Conservation (phyloP, 1,284 basidiomycete genomes). For the Irpex sp. region DNA sequence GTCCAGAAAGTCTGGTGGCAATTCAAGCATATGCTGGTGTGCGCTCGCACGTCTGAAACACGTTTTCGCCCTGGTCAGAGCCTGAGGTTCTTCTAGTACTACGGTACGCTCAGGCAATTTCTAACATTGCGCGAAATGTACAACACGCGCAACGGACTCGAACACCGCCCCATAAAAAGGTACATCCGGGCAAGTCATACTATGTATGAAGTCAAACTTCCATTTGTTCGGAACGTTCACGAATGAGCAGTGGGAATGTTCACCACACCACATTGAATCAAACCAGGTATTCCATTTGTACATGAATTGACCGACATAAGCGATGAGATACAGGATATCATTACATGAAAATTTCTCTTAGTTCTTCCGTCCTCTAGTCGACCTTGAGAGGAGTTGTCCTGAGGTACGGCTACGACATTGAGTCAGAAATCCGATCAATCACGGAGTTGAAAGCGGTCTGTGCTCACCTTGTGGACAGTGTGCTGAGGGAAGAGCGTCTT, state of each 20-base stretch:
- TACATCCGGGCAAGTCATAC: too few species aligned
- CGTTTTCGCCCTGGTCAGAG: too few species aligned
- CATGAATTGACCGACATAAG: neutral
- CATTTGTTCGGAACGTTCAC: too few species aligned
- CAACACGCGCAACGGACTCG: too few species aligned
- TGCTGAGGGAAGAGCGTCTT: slow-evolving; percentile 81
- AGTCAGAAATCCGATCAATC: neutral
- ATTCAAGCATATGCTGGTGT: too few species aligned
- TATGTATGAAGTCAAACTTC: too few species aligned
- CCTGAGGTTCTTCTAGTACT: neutral
- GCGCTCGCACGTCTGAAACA: too few species aligned
- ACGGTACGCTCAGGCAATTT: neutral
- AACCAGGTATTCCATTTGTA: neutral
- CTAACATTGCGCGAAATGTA: neutral
- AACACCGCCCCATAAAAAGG: too few species aligned
- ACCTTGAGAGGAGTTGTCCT: slow-evolving; percentile 68
- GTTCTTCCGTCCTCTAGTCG: slow-evolving; percentile 25
- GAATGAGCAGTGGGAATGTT: neutral
- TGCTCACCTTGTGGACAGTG: slow-evolving; percentile 61
- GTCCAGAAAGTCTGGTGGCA: too few species aligned
- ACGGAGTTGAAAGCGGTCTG: neutral
- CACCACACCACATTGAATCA: neutral
- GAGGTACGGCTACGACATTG: slow-evolving; percentile 57
- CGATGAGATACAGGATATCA: neutral
- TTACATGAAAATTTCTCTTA: neutral